Conservation (phyloP, 2,329 filamentous ascomycete genomes). For the Beauveria scarabaeidicola region DNA sequence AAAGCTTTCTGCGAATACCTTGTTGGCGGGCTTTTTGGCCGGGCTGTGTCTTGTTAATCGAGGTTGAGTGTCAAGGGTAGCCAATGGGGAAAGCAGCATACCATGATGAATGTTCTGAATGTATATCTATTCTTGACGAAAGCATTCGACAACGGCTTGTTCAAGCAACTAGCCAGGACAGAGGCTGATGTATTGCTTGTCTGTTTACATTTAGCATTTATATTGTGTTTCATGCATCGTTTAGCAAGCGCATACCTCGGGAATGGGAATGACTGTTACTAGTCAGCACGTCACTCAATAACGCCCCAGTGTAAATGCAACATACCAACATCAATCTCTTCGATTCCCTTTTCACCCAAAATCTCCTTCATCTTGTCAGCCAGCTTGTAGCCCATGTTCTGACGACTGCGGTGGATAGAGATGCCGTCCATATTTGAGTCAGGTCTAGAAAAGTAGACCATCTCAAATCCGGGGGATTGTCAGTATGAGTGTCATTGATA, state of each 20-base stretch:
- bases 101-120: slow-evolving; percentile 66
- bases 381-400: slow-evolving; percentile 78
- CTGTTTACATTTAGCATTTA: slow-evolving; percentile 25
- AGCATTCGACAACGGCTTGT: slow-evolving; percentile 66
- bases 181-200: slow-evolving; percentile 75
- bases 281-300: slow-evolving; percentile 11
- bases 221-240: neutral
- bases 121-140: slow-evolving; percentile 63
- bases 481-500: neutral
- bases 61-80: neutral
- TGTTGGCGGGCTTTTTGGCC: slow-evolving; percentile 72
- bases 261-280: slow-evolving; percentile 60
- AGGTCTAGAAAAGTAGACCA: slow-evolving; percentile 77
- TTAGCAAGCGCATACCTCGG: slow-evolving; percentile 23
- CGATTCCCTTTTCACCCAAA: slow-evolving; percentile 59
- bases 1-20: slow-evolving; percentile 77
- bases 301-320: neutral
- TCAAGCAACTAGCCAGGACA: slow-evolving; percentile 59
- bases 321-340: slow-evolving; percentile 61
- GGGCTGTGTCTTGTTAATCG: slow-evolving; percentile 24
- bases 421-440: slow-evolving; percentile 83
- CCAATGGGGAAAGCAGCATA: neutral
- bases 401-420: slow-evolving; percentile 72
- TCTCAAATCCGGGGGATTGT: slow-evolving; percentile 50
- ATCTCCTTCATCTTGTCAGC: slow-evolving; percentile 62